Base-by-base conservation (phyloP, 1,284 basidiomycete species). In the Ganoderma leucocontextum region DNA sequence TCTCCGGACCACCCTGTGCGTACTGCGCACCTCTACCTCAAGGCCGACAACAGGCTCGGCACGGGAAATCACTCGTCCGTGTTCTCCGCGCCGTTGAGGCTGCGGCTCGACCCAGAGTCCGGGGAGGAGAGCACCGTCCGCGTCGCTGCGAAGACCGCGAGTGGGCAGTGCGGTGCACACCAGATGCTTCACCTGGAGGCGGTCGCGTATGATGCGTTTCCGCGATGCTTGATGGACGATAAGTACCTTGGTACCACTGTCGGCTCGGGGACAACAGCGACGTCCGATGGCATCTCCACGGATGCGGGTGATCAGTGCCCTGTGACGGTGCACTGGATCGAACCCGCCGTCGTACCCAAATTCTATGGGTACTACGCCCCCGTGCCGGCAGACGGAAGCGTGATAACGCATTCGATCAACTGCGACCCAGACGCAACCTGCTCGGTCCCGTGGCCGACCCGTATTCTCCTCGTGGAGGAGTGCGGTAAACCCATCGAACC, bases 281-380 rank as follows among this genome's bases (percentile, higher is more conserved):
- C 39, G 8, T 13, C 39, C 9, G 4, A 39, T 39, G 39, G 39
- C 39, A 4, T 8, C 39, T 39, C 39, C 9, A 13, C 39, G 39
- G 39, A 13, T 39, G 39, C 39, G 13, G 39, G 39, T 13, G 13
- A 39, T 39, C 1, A 39, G 39, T 13, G 39, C 29, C 2, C 2
- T 4, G 39, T 39, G 4, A 8, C 9, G 9, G 39, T 13, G 13
- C 39, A 13, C 39, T 12, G 3, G 25, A 4, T 7, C 25, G 49
- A 52, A 10, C 67, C 59, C 4, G 78, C 86, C 0, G 70, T 87
- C 29, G 83, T 86, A 4, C 86, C 87, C 15, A 86, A 86, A 72
- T 88, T 84, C 73, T 88, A 82, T 72, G 87, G 87, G 0, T 85
- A 83, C 74, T 87, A 87, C 73, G 73, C 77, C 7, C 80, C 81